Evolutionary conservation across 495 filamentous ascomycete species (phyloP).

Genomic region (Aspergillus avenaceus): DNA sequence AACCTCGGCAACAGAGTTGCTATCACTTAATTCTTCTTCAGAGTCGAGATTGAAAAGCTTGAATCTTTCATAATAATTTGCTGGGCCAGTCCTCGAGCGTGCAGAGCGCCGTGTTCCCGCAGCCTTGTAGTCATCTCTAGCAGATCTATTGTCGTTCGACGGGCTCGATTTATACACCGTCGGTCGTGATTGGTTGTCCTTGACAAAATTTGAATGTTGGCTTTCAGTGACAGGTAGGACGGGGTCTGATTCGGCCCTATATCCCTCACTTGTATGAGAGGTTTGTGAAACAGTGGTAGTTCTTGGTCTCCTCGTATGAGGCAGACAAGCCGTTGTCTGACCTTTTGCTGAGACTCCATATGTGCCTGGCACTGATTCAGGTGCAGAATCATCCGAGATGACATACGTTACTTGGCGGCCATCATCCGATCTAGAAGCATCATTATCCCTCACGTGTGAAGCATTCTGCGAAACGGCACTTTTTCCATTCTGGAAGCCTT

Average conservation of each 20-base stretch:
- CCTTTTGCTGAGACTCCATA: background rate
- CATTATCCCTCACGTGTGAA: background rate
- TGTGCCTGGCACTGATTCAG: background rate
- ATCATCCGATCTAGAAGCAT: background rate
- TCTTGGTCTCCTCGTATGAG: background rate
- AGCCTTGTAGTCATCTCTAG: background rate
- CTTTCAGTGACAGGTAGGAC: background rate
- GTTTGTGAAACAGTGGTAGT: background rate
- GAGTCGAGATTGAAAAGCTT: conserved; percentile 4
- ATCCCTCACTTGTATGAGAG: background rate
- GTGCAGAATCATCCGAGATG: background rate
- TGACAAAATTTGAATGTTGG: background rate
- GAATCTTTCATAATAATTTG: conserved; percentile 23
- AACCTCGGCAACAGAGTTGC: background rate
- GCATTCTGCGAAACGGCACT: background rate
- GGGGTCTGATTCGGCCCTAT: background rate
- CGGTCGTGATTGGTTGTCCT: background rate
- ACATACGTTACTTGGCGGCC: background rate
- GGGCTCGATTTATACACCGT: background rate
- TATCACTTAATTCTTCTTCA: conserved; percentile 6
- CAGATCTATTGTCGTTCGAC: background rate
- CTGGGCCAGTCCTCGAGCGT: conserved; percentile 16
- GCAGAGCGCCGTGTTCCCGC: conserved; percentile 19
- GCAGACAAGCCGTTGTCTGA: background rate
- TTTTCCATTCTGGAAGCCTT: background rate